Evolutionary conservation across 2,329 filamentous ascomycete genomes (phyloP), one percentile per base, ranked within the genome.

Genomic region (Colletotrichum incanum): DNA sequence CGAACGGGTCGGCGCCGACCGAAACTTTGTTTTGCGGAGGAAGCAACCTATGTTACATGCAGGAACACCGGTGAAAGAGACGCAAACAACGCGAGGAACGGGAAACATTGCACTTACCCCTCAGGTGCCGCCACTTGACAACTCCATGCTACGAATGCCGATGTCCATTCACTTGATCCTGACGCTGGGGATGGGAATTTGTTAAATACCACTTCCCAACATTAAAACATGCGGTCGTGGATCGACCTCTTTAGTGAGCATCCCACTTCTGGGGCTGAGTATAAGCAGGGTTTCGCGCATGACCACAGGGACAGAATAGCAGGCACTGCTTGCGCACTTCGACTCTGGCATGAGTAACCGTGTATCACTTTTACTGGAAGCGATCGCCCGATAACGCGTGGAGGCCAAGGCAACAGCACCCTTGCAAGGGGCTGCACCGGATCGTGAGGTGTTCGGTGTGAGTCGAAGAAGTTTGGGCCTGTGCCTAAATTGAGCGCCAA

Each of bases 191-290:
- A 58, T 11, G 34, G n/a, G 34, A 5, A 26, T 18, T 9, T 39
- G 37, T 23, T 58, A 58, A 58, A 58, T 58, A 41, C n/a, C 54
- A 41, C 18, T n/a, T 23, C 34, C 14, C 34, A 12, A 31, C 14
- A 6, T 23, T 31, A 37, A n/a, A 26, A 12, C 34, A 26, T 5
- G 45, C 9, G 34, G 18, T 41, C 12, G 34, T 41, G 14, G 54
- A 2, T 12, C 37, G 54, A 39, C 11, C 14, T 20, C 9, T 9
- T n/a, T 12, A 41, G n/a, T 20, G 18, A 54, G 18, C 50, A 55
- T 55, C 50, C 54, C 54, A 41, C n/a, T 58, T 6, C 54, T 20
- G n/a, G 54, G 54, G 34, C 54, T n/a, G 34, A 23, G 54, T 56
- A 14, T 16, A 18, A 23, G 54, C 28, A 20, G 4, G 3, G 20